These are phyloP conservation scores for Xylaria nigripes DNA, from an alignment of 495 filamentous ascomycete genomes.

Conservation along the genomic window DNA sequence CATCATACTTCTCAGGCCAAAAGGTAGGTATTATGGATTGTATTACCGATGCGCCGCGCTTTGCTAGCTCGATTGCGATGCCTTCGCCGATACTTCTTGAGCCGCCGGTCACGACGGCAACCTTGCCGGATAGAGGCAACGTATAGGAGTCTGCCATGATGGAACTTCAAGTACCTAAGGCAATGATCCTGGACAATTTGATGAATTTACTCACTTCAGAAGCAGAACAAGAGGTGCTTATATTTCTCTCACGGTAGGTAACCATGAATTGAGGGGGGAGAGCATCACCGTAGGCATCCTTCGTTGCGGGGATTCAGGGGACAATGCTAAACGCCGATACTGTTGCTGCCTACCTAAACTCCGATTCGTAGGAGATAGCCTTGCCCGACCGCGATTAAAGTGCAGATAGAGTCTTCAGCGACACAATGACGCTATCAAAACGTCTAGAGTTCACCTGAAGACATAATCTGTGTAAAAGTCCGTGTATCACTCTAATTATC, in stretches of 20 bases:
- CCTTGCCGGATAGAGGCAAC: conserved; percentile 16
- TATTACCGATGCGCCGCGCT: conserved; percentile 55
- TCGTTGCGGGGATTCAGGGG: background rate
- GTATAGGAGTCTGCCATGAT: conserved; percentile 15
- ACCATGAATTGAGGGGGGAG: too few species aligned
- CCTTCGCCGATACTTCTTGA: conserved; percentile 64
- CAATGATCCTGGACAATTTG: background rate
- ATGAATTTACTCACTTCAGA: background rate
- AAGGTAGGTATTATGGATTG: background rate
- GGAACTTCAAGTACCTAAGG: background rate
- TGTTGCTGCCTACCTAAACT: background rate
- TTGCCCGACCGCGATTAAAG: too few species aligned
- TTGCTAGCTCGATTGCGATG: conserved; percentile 65
- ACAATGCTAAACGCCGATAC: background rate
- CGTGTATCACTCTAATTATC: too few species aligned
- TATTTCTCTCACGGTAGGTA: too few species aligned
- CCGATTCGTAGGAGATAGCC: background rate
- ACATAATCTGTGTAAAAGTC: too few species aligned
- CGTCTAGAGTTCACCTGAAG: too few species aligned
- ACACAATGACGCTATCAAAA: too few species aligned
- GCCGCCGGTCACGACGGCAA: conserved; percentile 52
- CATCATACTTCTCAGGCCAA: background rate
- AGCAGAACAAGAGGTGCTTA: background rate
- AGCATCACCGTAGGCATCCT: background rate
- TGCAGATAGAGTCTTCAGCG: too few species aligned